phyloP scores from a whole-genome alignment of 2,329 filamentous ascomycete species.

The Ophiosphaerella narmari region DNA sequence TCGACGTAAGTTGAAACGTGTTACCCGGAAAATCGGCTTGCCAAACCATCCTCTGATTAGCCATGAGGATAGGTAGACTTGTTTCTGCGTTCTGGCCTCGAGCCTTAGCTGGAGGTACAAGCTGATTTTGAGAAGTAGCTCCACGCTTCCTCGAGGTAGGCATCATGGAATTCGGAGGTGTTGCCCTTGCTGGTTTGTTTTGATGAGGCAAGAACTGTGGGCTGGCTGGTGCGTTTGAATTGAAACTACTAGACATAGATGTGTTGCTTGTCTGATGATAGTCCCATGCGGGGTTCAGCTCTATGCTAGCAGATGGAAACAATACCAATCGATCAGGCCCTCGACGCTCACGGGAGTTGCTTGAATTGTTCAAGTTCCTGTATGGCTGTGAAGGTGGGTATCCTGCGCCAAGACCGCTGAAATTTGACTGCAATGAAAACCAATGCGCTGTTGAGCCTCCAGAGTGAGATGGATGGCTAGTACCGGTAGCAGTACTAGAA shows the following conservation, averaged over 20 bases:
- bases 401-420: not conserved
- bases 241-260: too few species aligned
- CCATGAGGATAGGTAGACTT: slow-evolving; percentile 12
- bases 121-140: not conserved
- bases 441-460: not conserved
- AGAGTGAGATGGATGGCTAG: not conserved
- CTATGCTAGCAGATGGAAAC: slow-evolving; percentile 13
- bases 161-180: slow-evolving; percentile 3
- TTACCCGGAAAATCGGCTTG: slow-evolving; percentile 18
- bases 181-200: not conserved
- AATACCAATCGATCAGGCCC: not conserved
- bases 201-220: too few species aligned
- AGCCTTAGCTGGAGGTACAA: not conserved
- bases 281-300: not conserved
- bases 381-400: not conserved
- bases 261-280: not conserved
- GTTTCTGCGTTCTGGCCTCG: slow-evolving; percentile 3
- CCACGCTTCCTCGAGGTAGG: slow-evolving; percentile 9
- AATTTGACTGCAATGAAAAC: not conserved
- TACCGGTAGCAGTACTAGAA: not conserved
- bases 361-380: not conserved
- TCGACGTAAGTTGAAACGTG: slow-evolving; percentile 16
- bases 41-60: slow-evolving; percentile 3
- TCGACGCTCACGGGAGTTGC: not conserved
- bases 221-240: not conserved